These are phyloP conservation scores for Scedosporium apiospermum DNA, from an alignment of 2,329 filamentous ascomycete genomes.

Conservation along the genomic window DNA sequence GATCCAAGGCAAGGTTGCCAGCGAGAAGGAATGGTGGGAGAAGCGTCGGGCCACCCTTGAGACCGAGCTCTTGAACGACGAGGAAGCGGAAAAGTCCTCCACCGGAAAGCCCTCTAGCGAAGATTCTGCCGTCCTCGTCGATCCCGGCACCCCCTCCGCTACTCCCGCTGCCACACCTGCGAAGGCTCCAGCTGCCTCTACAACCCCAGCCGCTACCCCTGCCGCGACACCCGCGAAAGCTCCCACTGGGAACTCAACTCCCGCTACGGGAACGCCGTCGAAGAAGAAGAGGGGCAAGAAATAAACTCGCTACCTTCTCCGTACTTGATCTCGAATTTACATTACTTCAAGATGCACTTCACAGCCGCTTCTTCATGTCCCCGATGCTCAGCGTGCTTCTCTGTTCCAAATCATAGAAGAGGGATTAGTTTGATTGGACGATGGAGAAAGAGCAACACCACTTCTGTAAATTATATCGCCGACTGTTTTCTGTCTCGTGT, in stretches of 20 bases:
- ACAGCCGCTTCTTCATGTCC: neutral
- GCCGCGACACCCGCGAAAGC: neutral
- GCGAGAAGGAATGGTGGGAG: conserved; percentile 90
- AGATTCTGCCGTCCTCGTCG: conserved; percentile 60
- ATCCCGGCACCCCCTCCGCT: conserved; percentile 27
- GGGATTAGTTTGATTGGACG: neutral
- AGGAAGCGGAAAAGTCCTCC: conserved; percentile 31
- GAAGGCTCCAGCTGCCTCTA: conserved; percentile 9
- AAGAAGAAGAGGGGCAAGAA: conserved; percentile 43
- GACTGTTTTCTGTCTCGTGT: conserved; percentile 1
- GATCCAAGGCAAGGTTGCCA: conserved; percentile 58
- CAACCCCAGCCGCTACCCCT: neutral
- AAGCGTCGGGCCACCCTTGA: conserved; percentile 66
- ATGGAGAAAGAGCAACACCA: conserved; percentile 6
- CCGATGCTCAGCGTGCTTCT: neutral
- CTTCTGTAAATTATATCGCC: conserved; percentile 9
- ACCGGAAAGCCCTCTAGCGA: conserved; percentile 16
- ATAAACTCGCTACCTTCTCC: neutral
- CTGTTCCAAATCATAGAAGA: neutral
- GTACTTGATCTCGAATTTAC: neutral
- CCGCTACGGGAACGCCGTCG: conserved; percentile 24
- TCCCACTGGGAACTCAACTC: conserved; percentile 10
- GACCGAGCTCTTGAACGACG: conserved; percentile 66
- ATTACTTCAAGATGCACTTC: neutral
- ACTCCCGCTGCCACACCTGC: conserved; percentile 18